phyloP scores from a whole-genome alignment of 345 rosid species.

The Salix exigua region DNA sequence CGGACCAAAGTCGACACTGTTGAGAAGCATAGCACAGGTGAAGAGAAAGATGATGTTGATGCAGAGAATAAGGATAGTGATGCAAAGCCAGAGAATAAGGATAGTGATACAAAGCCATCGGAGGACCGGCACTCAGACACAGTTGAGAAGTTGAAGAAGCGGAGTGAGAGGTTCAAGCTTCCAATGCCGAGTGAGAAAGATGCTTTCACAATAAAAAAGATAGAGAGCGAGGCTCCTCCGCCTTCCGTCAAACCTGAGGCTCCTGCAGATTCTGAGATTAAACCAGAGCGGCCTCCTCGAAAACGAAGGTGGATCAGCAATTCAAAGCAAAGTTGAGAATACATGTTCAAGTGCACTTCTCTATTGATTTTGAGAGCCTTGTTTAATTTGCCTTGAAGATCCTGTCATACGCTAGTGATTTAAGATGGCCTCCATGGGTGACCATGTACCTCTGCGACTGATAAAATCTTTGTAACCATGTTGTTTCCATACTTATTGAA shows the following conservation, averaged over 20 bases:
- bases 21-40: conserved; percentile 38
- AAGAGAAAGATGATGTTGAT: conserved; percentile 43
- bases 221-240: conserved; percentile 49
- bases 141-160: conserved; percentile 93
- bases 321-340: conserved; percentile 27
- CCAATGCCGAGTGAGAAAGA: conserved; percentile 88
- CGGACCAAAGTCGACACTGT: conserved; percentile 31
- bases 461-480: conserved; percentile 20
- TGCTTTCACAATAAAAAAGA: conserved; percentile 45
- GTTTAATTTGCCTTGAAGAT: conserved; percentile 10
- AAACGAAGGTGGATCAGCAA: conserved; percentile 82
- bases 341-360: conserved; percentile 3
- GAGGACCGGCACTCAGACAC: conserved; percentile 83
- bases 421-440: conserved; percentile 15
- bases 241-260: conserved; percentile 54
- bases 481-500: conserved; percentile 13
- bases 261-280: conserved; percentile 61
- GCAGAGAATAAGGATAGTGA: conserved; percentile 55
- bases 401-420: neutral
- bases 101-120: conserved; percentile 42
- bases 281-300: conserved; percentile 85
- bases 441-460: conserved; percentile 13
- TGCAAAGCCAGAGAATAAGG: conserved; percentile 56
- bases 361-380: neutral
- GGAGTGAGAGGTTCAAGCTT: conserved; percentile 95